phyloP scores from a whole-genome alignment of 148 eudicot species.

The Nyssa sinensis region DNA sequence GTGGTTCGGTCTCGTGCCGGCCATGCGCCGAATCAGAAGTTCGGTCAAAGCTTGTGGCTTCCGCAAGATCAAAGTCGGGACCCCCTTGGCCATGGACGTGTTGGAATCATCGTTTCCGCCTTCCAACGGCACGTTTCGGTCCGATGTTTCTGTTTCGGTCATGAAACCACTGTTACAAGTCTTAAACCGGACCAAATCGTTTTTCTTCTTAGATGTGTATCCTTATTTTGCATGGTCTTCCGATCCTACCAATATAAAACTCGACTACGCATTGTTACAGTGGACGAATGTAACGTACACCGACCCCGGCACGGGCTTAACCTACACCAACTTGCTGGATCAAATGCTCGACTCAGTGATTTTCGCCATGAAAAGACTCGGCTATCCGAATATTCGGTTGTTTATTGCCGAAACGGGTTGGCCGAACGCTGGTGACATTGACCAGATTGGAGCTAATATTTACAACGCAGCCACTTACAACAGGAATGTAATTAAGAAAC shows the following conservation, averaged over 20 bases:
- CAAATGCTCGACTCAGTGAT: constrained; percentile 75
- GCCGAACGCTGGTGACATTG: constrained; percentile 85
- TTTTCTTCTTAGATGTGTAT: constrained; percentile 73
- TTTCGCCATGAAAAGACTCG: constrained; percentile 67
- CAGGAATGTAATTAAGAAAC: constrained; percentile 55
- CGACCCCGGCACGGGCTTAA: constrained; percentile 58
- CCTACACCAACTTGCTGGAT: constrained; percentile 67
- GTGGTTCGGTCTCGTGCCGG: constrained; percentile 63
- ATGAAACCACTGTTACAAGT: constrained; percentile 64
- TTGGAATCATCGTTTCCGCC: constrained; percentile 71
- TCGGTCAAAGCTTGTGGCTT: constrained; percentile 40
- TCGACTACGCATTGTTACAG: constrained; percentile 61
- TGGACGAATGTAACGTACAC: constrained; percentile 34
- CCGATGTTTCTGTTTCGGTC: constrained; percentile 43
- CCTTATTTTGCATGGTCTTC: constrained; percentile 74
- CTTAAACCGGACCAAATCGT: constrained; percentile 73
- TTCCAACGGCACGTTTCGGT: constrained; percentile 63
- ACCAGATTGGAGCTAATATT: constrained; percentile 69
- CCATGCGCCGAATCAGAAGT: constrained; percentile 58
- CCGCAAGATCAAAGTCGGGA: constrained; percentile 68
- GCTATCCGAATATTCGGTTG: constrained; percentile 56
- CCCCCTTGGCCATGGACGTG: constrained; percentile 77
- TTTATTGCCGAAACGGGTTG: constrained; percentile 87
- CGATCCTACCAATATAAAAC: constrained; percentile 45
- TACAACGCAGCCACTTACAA: constrained; percentile 87